Conservation (phyloP, 2,329 filamentous ascomycete species). For the Fusarium sp. region DNA sequence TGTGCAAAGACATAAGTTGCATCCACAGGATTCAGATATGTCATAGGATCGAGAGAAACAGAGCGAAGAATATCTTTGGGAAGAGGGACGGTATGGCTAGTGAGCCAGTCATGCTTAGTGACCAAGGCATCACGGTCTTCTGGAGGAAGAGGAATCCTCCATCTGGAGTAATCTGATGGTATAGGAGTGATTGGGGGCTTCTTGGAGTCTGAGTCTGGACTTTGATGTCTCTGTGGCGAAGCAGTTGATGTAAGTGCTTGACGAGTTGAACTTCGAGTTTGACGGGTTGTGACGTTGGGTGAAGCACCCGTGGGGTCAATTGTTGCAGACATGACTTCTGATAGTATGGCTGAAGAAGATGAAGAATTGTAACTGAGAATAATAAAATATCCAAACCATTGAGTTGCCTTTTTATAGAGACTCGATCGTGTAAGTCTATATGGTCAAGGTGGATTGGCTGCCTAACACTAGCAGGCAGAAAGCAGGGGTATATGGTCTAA, state of each 20-base stretch:
- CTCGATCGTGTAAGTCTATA: neutral
- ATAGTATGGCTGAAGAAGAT: too few species aligned
- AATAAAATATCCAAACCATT: neutral
- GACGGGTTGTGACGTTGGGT: neutral
- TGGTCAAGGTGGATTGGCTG: conserved; percentile 10
- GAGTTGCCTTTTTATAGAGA: neutral
- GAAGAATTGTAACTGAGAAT: neutral
- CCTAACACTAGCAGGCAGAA: conserved; percentile 27
- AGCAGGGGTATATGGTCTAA: neutral
- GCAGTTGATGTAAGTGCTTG: neutral
- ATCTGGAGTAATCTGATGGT: neutral
- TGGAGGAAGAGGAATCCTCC: neutral
- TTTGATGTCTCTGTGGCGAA: neutral
- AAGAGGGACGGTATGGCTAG: conserved; percentile 31
- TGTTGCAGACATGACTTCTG: conserved; percentile 6
- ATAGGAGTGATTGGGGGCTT: conserved; percentile 14
- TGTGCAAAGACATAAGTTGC: conserved; percentile 61
- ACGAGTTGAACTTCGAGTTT: conserved; percentile 30
- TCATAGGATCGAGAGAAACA: neutral
- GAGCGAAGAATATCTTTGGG: conserved; percentile 13
- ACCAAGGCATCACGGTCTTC: conserved; percentile 10
- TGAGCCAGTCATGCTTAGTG: conserved; percentile 35
- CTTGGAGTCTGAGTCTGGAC: neutral
- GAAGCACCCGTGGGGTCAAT: conserved; percentile 2
- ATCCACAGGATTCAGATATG: conserved; percentile 12